Base-by-base conservation (phyloP, 805 yeast species). In the Komagataella phaffii region DNA sequence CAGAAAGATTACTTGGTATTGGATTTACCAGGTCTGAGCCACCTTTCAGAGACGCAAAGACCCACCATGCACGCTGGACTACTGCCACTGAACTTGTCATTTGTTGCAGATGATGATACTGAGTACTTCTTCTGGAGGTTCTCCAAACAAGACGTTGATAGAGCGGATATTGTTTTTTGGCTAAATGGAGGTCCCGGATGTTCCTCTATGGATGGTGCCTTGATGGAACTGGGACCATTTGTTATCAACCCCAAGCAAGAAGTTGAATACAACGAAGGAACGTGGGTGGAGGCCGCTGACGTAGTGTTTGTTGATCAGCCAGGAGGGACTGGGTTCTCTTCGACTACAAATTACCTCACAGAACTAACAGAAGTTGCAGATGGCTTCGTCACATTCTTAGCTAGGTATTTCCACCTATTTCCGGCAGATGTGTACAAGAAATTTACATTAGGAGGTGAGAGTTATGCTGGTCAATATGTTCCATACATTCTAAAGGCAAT, bases 161-260 rank as follows among this genome's bases (percentile, higher is more conserved):
- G 18, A 51, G 53, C 40, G 45, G 45, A 21, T 30, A 72, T 85
- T 19, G 74, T 85, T 7, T 74, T 93, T 51, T 93, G 99, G 98
- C 73, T 93, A 19, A 93, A 93, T 64, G 99, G 99, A 45, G 99
- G 99, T 0, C 99, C 99, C 0, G 99, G 99, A 0, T 93, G 99
- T 64, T 89, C 96, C 1, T 89, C 97, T 0, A 81, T 91, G 93
- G 99, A 93, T 66, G 99, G 99, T 14, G 96, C 96, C 0, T 63
- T 93, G 56, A 79, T 90, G 79, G 99, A 93, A 64, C 69, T 82
- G 3, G 99, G 99, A 0, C 98, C 99, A 0, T 77, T 88, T 47
- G 72, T 96, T 51, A 75, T 88, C 17, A 67, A 70, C 56, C 57
- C 62, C 0, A 61, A 75, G 7, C 54, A 56, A 12, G 63, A 72